phyloP scores from a whole-genome alignment of 352 stramenopile genomes.

The Phytophthora vignae region DNA sequence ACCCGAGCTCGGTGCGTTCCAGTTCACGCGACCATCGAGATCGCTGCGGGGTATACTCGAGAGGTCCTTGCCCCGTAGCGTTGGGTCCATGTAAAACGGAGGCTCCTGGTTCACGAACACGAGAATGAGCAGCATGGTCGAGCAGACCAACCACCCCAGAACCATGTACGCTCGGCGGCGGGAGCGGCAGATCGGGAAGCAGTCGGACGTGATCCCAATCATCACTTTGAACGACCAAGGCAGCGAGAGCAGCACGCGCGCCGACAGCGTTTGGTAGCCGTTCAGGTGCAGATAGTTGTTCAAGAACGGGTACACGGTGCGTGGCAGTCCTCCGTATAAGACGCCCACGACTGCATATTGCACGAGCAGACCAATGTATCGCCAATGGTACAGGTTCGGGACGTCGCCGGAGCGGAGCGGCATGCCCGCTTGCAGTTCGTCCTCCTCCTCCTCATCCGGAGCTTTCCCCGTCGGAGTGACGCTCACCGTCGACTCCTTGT shows the following conservation, averaged over 20 bases:
- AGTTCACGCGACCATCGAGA: conserved; percentile 37
- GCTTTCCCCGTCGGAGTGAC: conserved; percentile 18
- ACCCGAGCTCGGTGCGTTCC: conserved; percentile 33
- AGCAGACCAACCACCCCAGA: conserved; percentile 66
- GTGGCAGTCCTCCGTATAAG: conserved; percentile 62
- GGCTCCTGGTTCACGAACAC: conserved; percentile 46
- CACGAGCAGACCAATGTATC: conserved; percentile 65
- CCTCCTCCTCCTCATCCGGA: conserved; percentile 8
- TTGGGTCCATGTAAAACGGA: conserved; percentile 67
- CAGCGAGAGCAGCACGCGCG: conserved; percentile 60
- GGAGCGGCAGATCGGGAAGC: conserved; percentile 67
- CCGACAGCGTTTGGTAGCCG: conserved; percentile 70
- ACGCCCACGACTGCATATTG: conserved; percentile 78
- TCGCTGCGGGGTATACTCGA: conserved; percentile 48
- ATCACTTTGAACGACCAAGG: conserved; percentile 78
- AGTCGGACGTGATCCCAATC: conserved; percentile 70
- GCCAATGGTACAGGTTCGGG: conserved; percentile 60
- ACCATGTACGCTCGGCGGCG: conserved; percentile 78
- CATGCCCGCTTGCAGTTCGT: conserved; percentile 16
- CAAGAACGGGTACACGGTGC: conserved; percentile 77
- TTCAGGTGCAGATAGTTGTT: conserved; percentile 81
- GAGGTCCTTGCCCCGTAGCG: conserved; percentile 50
- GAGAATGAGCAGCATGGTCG: conserved; percentile 58
- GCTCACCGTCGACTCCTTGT: conserved; percentile 7
- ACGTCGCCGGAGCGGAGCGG: conserved; percentile 52